Conservation (phyloP, 805 yeast species). For the Candida loeiensis region DNA sequence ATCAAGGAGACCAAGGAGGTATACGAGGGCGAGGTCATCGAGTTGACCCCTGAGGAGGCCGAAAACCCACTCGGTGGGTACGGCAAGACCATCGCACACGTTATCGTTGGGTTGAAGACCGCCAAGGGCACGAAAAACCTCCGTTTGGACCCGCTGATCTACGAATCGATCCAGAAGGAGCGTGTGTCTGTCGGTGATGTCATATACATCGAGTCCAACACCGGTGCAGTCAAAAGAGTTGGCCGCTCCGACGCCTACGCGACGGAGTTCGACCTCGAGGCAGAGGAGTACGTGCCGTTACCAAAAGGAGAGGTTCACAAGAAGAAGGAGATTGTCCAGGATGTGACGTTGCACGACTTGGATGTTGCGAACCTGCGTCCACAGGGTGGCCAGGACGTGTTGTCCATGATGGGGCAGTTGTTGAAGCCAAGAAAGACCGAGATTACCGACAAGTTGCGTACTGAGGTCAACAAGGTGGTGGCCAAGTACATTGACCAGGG, state of each 20-base stretch:
- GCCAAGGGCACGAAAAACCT: constrained; percentile 87
- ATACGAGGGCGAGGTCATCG: constrained; percentile 97
- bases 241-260: constrained; percentile 99
- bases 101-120: constrained; percentile 87
- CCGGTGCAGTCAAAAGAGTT: constrained; percentile 95
- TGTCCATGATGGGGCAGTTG: constrained; percentile 95
- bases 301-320: constrained; percentile 99
- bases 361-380: constrained; percentile 97
- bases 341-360: constrained; percentile 91
- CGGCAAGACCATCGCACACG: constrained; percentile 94
- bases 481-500: constrained; percentile 97
- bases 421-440: constrained; percentile 95
- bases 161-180: constrained; percentile 93
- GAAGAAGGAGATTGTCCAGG: constrained; percentile 96
- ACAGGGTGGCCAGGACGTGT: constrained; percentile 93
- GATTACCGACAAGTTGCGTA: constrained; percentile 90
- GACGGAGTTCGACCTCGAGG: constrained; percentile 96
- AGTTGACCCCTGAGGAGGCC: constrained; percentile 90
- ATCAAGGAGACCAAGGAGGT: constrained; percentile 97
- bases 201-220: constrained; percentile 93
- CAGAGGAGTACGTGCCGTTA: constrained; percentile 96
- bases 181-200: constrained; percentile 94
- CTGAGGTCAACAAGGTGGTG: constrained; percentile 93
- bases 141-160: constrained; percentile 87
- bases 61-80: constrained; percentile 97